These are phyloP conservation scores for Knoxdaviesia proteae DNA, from an alignment of 2,329 filamentous ascomycete species.

Conservation along the genomic window DNA sequence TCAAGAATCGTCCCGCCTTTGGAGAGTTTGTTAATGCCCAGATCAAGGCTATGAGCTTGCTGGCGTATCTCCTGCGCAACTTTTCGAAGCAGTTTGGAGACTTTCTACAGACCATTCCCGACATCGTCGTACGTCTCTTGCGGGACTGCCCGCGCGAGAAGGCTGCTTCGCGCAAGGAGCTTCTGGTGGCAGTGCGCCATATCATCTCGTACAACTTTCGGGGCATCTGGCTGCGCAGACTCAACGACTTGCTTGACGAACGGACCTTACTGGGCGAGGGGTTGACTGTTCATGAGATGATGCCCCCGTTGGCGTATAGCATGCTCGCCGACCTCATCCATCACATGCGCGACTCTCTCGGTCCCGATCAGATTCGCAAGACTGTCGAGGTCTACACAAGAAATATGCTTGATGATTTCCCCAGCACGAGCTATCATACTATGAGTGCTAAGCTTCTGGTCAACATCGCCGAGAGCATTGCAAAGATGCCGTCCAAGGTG, in stretches of 20 bases:
- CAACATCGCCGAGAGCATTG: slow-evolving; percentile 97
- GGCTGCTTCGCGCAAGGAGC: slow-evolving; percentile 78
- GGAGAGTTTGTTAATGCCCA: slow-evolving; percentile 96
- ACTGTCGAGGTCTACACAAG: slow-evolving; percentile 95
- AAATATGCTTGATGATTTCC: slow-evolving; percentile 87
- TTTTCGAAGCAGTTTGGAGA: slow-evolving; percentile 75
- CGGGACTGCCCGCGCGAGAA: slow-evolving; percentile 92
- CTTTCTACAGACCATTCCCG: slow-evolving; percentile 67
- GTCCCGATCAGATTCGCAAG: slow-evolving; percentile 76
- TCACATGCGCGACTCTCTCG: slow-evolving; percentile 78
- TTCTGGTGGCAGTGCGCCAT: slow-evolving; percentile 88
- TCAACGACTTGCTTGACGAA: slow-evolving; percentile 87
- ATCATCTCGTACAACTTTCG: slow-evolving; percentile 99
- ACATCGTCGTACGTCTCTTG: slow-evolving; percentile 74
- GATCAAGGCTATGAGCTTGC: slow-evolving; percentile 97
- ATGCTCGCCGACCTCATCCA: slow-evolving; percentile 98
- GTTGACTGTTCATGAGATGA: slow-evolving; percentile 87
- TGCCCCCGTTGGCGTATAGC: slow-evolving; percentile 87
- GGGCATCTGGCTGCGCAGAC: slow-evolving; percentile 83
- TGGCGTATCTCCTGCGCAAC: slow-evolving; percentile 78
- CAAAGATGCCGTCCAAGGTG: slow-evolving; percentile 77
- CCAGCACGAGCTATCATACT: slow-evolving; percentile 94
- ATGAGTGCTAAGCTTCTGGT: slow-evolving; percentile 96
- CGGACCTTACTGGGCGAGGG: slow-evolving; percentile 88
- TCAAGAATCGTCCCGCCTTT: slow-evolving; percentile 84